A percentile compares a stretch with the other conserved stretches of the same genome.
Conservation (phyloP, 2,329 filamentous ascomycete species). For the Magnaporthales sp. region DNA sequence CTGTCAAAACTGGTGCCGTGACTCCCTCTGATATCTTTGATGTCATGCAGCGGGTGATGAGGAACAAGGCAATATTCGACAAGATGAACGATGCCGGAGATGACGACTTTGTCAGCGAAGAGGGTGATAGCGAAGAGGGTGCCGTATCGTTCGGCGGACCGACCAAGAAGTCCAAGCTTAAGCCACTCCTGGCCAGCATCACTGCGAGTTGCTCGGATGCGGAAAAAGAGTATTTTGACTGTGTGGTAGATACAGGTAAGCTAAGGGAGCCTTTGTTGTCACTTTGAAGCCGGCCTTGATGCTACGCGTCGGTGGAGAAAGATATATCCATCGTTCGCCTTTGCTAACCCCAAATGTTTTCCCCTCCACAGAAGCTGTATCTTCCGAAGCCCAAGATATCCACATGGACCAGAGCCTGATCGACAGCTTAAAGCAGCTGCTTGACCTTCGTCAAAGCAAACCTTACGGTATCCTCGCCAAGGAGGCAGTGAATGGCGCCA, state of each 20-base stretch:
- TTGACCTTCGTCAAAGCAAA: background rate
- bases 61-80: background rate
- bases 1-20: background rate
- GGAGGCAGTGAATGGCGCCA: slow-evolving; percentile 53
- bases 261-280: background rate
- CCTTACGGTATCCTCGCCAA: slow-evolving; percentile 1
- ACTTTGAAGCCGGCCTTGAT: too few species aligned
- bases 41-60: slow-evolving; percentile 2
- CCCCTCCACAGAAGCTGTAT: background rate
- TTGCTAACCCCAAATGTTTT: background rate
- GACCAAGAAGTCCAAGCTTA: background rate
- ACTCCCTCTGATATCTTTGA: slow-evolving; percentile 1
- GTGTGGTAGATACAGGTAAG: background rate
- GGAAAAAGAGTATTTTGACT: background rate
- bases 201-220: background rate
- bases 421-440: background rate
- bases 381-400: background rate
- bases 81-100: slow-evolving; percentile 1
- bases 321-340: too few species aligned
- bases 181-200: background rate
- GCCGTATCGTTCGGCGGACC: background rate
- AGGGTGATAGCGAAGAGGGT: background rate
- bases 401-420: background rate
- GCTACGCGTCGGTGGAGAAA: too few species aligned
- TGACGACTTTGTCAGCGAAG: background rate